phyloP scores from a whole-genome alignment of 2,329 filamentous ascomycete genomes.

The Didymella exigua region DNA sequence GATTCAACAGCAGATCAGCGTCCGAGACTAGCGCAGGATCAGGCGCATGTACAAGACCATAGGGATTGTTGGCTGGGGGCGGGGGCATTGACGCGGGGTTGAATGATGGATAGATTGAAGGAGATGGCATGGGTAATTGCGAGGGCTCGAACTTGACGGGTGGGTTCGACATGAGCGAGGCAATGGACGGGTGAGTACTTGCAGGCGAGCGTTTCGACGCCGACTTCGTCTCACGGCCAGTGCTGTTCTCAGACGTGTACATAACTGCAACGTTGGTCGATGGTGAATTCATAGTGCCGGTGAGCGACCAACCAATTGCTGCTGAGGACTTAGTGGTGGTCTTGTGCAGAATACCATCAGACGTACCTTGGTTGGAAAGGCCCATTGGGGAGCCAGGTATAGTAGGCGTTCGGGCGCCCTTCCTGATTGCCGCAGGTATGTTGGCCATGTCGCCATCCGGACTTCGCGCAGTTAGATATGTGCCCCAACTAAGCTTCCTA shows the following conservation, averaged over 20 bases:
- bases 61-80: conserved; percentile 31
- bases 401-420: conserved; percentile 35
- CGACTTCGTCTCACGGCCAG: conserved; percentile 30
- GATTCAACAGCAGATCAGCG: conserved; percentile 56
- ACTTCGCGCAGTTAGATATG: conserved; percentile 46
- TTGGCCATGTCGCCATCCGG: conserved; percentile 38
- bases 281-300: conserved; percentile 83
- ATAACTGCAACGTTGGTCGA: conserved; percentile 82
- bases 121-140: conserved; percentile 28
- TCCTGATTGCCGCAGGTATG: conserved; percentile 40
- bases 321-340: conserved; percentile 18
- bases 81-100: conserved; percentile 41
- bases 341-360: background rate
- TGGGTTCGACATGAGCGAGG: conserved; percentile 36
- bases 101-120: conserved; percentile 31
- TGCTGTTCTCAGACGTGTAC: conserved; percentile 64
- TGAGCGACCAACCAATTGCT: conserved; percentile 85
- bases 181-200: conserved; percentile 37
- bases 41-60: conserved; percentile 32
- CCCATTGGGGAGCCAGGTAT: conserved; percentile 55
- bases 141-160: conserved; percentile 35
- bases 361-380: conserved; percentile 58
- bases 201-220: conserved; percentile 27
- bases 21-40: conserved; percentile 51
- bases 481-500: conserved; percentile 53